phyloP scores from a whole-genome alignment of 805 yeast genomes.

The Candida gorgasii region DNA sequence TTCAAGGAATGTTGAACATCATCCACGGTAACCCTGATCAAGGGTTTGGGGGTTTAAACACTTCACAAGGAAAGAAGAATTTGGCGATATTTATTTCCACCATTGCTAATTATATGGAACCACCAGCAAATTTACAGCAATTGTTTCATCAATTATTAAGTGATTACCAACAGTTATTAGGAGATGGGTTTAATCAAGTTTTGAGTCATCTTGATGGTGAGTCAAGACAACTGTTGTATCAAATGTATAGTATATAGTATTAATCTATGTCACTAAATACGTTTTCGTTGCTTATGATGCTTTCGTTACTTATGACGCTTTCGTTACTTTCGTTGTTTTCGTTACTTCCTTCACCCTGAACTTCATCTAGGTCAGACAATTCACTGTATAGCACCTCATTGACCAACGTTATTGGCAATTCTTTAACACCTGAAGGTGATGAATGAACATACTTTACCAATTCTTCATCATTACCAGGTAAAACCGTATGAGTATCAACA shows the following conservation, averaged over 20 bases:
- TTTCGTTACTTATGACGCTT: too few species aligned
- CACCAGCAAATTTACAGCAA: constrained; percentile 46
- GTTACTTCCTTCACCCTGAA: constrained; percentile 13
- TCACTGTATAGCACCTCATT: constrained; percentile 59
- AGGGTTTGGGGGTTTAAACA: constrained; percentile 52
- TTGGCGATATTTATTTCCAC: constrained; percentile 59
- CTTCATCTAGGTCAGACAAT: too few species aligned
- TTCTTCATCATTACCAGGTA: constrained; percentile 21
- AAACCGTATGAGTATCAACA: constrained; percentile 62
- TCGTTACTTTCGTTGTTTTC: constrained; percentile 8
- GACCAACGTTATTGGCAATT: constrained; percentile 71
- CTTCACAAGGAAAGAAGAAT: constrained; percentile 45
- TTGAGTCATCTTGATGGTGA: constrained; percentile 33
- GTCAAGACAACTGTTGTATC: constrained; percentile 22
- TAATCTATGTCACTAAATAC: constrained; percentile 1
- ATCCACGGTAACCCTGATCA: constrained; percentile 63
- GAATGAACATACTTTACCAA: constrained; percentile 45
- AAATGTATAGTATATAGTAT: constrained; percentile 21
- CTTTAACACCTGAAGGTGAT: constrained; percentile 85
- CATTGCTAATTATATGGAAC: constrained; percentile 54
- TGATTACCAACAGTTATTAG: constrained; percentile 50
- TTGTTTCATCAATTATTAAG: constrained; percentile 45
- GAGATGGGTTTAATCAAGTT: constrained; percentile 37
- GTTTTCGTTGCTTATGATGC: background rate
- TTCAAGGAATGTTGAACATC: constrained; percentile 76